A percentile compares a stretch with the other conserved stretches of the same genome.
phyloP scores from a whole-genome alignment of 768 basidiomycete genomes.

The Phylloporus scabripes region DNA sequence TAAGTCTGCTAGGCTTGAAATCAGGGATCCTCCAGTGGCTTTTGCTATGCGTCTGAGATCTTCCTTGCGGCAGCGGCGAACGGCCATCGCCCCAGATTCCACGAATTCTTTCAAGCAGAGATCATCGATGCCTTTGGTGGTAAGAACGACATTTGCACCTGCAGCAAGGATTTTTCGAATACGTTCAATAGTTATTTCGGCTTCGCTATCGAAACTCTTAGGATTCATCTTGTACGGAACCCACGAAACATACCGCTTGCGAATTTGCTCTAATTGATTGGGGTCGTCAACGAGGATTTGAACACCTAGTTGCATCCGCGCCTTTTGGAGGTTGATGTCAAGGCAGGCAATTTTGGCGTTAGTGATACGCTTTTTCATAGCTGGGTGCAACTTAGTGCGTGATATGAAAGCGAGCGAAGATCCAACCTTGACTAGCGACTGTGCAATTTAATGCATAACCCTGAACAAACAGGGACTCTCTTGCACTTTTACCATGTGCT shows the following conservation, averaged over 20 bases:
- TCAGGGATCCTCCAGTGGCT: slow-evolving; percentile 91
- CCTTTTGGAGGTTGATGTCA: slow-evolving; percentile 95
- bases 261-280: slow-evolving; percentile 92
- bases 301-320: slow-evolving; percentile 95
- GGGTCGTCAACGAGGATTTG: slow-evolving; percentile 98
- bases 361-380: slow-evolving; percentile 93
- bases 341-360: slow-evolving; percentile 97
- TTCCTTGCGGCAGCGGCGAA: slow-evolving; percentile 95
- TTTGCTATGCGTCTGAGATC: slow-evolving; percentile 95
- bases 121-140: slow-evolving; percentile 98
- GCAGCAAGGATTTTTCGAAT: slow-evolving; percentile 93
- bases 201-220: slow-evolving; percentile 57
- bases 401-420: not conserved
- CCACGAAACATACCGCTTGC: slow-evolving; percentile 61
- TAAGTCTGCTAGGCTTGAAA: slow-evolving; percentile 90
- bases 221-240: not conserved
- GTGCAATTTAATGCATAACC: slow-evolving; percentile 99
- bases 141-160: slow-evolving; percentile 94
- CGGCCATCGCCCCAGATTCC: slow-evolving; percentile 98
- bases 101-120: slow-evolving; percentile 98
- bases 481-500: slow-evolving; percentile 92
- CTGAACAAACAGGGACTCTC: slow-evolving; percentile 91
- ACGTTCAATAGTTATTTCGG: slow-evolving; percentile 92
- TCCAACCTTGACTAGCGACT: slow-evolving; percentile 92
- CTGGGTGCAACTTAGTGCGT: slow-evolving; percentile 37